A percentile compares a stretch with the other conserved stretches of the same genome.
These are phyloP conservation scores for Geotrichum macrosporum DNA, from an alignment of 1,139 yeast genomes.

Conservation along the genomic window DNA sequence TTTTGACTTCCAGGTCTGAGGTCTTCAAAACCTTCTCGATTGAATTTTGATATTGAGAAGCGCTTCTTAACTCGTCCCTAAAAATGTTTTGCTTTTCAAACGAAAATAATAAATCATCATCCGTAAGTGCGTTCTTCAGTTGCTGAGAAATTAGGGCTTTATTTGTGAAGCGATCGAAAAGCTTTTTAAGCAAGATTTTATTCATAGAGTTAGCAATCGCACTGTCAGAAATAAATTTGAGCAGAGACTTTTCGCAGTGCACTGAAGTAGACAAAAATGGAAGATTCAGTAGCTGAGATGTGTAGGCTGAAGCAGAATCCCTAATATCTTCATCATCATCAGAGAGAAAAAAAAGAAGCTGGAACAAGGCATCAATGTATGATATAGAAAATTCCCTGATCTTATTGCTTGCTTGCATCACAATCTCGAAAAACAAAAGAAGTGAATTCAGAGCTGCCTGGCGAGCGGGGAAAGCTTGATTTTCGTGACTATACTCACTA, in stretches of 20 bases:
- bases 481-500: constrained; percentile 41
- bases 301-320: constrained; percentile 27
- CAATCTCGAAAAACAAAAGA: constrained; percentile 31
- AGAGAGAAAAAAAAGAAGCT: constrained; percentile 43
- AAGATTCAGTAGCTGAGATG: constrained; percentile 26
- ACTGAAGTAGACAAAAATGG: constrained; percentile 32
- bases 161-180: constrained; percentile 11
- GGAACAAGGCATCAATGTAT: constrained; percentile 27
- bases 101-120: constrained; percentile 43
- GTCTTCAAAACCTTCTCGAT: not conserved
- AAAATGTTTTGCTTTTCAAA: constrained; percentile 52
- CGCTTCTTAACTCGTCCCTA: constrained; percentile 35
- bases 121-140: constrained; percentile 25
- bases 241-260: constrained; percentile 33
- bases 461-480: constrained; percentile 46
- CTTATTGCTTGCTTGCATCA: not conserved
- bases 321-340: constrained; percentile 55
- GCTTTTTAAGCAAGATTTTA: not conserved
- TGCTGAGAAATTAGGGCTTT: constrained; percentile 10
- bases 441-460: constrained; percentile 48
- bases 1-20: not conserved
- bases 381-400: not conserved
- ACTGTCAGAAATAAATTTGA: constrained; percentile 16
- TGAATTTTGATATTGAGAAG: constrained; percentile 6
- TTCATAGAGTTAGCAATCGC: not conserved